Base-by-base conservation (phyloP, 2,329 filamentous ascomycete genomes). In the Pseudofabraea citricarpa region DNA sequence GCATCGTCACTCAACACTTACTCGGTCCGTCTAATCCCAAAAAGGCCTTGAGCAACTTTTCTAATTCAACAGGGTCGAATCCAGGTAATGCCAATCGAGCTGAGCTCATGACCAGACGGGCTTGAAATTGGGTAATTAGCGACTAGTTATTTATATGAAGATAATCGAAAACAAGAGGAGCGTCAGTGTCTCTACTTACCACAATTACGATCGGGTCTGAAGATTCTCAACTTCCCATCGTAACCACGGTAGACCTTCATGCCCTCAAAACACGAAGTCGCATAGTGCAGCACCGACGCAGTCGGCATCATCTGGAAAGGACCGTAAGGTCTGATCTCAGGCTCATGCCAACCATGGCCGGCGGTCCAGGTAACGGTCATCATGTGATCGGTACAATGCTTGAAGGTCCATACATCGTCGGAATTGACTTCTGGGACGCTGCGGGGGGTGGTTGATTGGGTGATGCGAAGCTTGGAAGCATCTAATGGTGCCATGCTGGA, bases 231-330 rank as follows among this genome's bases (percentile, higher is more conserved):
- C 48, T 74, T 74, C 39, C 77, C 77, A 58, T 85, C 79, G 45
- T 70, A 75, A 43, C 88, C 89, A 31, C 88, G 83, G 73, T 88
- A 94, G 27, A 79, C 79, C 67, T 94, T 95, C 67, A 83, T 73
- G 4, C 88, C 87, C 67, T 93, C 88, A 69, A 93, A 93, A 65
- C 88, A 93, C 66, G 90, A 84, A 40, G 87, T 91, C 8, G 87
- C 87, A 67, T 95, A 95, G 73, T 95, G 88, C 46, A 95, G 75
- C 50, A 83, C 82, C 2, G 82, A 87, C 12, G 88, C 86, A 5
- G 83, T 90, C 29, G 89, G 88, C 72, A 88, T 86, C 59, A 94
- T 79, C 50, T 75, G 75, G 41, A 95, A 69, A 9, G 87, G 84
- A 0, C 86, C 85, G 64, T 88, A 93, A 20, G 88, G 85, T 62